Evolutionary conservation across 805 yeast species (phyloP).

Genomic region (Candida insectorum): DNA sequence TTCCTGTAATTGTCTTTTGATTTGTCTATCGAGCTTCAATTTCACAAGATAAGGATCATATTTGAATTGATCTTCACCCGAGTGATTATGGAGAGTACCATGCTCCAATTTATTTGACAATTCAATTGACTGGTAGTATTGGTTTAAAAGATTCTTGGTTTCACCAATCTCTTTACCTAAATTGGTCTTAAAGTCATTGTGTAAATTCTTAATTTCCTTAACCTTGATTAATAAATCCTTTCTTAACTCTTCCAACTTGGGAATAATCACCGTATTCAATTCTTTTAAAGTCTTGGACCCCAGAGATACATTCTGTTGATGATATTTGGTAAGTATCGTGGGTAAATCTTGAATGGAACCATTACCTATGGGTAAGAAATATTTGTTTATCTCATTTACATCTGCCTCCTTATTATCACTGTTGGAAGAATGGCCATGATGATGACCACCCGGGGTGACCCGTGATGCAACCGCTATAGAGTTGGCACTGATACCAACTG

Average conservation of each 20-base stretch:
- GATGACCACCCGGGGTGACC: conserved; percentile 1
- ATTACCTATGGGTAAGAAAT: conserved; percentile 72
- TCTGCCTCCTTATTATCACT: conserved; percentile 20
- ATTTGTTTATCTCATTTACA: conserved; percentile 37
- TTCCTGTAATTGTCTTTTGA: conserved; percentile 73
- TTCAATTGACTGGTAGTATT: conserved; percentile 62
- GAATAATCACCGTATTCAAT: conserved; percentile 45
- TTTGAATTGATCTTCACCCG: conserved; percentile 28
- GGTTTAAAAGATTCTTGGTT: conserved; percentile 38
- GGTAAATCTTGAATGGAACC: conserved; percentile 81
- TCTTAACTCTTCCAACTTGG: conserved; percentile 53
- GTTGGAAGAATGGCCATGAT: conserved; percentile 9
- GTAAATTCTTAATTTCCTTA: conserved; percentile 77
- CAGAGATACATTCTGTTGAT: conserved; percentile 36
- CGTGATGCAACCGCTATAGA: conserved; percentile 10
- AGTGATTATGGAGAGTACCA: conserved; percentile 13
- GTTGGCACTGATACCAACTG: conserved; percentile 41
- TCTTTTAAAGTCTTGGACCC: conserved; percentile 47
- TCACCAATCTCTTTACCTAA: conserved; percentile 56
- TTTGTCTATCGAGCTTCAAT: conserved; percentile 67
- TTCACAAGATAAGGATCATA: conserved; percentile 84
- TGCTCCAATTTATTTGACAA: conserved; percentile 46
- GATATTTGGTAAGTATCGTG: conserved; percentile 52
- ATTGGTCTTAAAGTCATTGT: conserved; percentile 79
- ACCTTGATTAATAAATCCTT: conserved; percentile 80